phyloP scores from a whole-genome alignment of 495 filamentous ascomycete genomes.

The Hypoxylon intermedium region DNA sequence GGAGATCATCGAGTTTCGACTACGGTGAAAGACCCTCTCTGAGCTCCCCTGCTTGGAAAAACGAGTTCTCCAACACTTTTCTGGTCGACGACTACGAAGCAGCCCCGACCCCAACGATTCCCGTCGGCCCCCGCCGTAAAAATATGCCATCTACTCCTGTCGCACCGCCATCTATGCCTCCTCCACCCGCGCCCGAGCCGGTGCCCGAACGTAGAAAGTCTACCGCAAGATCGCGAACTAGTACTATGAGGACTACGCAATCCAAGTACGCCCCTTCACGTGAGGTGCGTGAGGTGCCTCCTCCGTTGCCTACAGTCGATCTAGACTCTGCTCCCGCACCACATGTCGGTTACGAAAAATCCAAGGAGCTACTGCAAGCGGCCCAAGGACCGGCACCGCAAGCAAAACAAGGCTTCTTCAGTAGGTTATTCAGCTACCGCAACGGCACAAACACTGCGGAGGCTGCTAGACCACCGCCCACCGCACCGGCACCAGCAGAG shows the following conservation, averaged over 20 bases:
- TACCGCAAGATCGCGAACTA: slow-evolving; percentile 66
- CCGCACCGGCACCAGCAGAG: slow-evolving; percentile 35
- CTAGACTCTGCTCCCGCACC: slow-evolving; percentile 60
- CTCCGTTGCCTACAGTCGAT: slow-evolving; percentile 45
- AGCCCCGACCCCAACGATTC: slow-evolving; percentile 87
- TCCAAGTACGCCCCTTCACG: slow-evolving; percentile 35
- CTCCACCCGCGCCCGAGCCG: slow-evolving; percentile 43
- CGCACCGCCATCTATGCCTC: slow-evolving; percentile 48
- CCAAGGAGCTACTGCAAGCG: slow-evolving; percentile 53
- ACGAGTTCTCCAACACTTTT: slow-evolving; percentile 54
- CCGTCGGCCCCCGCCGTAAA: slow-evolving; percentile 73
- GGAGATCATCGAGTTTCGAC: slow-evolving; percentile 82
- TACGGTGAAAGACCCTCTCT: slow-evolving; percentile 58
- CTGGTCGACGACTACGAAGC: slow-evolving; percentile 72
- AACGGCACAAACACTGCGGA: slow-evolving; percentile 37
- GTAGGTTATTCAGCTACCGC: slow-evolving; percentile 80
- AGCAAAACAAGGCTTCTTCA: slow-evolving; percentile 82
- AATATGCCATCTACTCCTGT: slow-evolving; percentile 52
- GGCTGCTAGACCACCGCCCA: slow-evolving; percentile 40
- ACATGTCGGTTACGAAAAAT: slow-evolving; percentile 64
- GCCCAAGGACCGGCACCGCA: slow-evolving; percentile 41
- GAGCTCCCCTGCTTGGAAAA: slow-evolving; percentile 48
- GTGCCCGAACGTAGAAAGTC: slow-evolving; percentile 65
- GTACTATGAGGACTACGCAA: slow-evolving; percentile 47
- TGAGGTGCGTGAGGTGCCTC: slow-evolving; percentile 47